phyloP scores from a whole-genome alignment of 768 basidiomycete genomes.

The Pluteus cervinus region DNA sequence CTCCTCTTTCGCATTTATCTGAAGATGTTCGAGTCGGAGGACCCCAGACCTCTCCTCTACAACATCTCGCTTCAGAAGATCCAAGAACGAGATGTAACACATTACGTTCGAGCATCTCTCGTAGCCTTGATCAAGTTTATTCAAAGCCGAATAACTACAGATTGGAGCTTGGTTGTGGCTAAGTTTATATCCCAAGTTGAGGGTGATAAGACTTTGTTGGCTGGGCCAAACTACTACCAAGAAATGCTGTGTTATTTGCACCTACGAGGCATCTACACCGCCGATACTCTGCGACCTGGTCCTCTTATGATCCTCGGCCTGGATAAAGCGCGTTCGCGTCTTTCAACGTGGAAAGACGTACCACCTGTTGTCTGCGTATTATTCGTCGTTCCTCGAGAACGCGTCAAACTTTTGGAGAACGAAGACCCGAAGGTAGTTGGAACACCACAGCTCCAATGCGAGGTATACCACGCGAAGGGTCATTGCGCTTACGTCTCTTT shows the following conservation, averaged over 20 bases:
- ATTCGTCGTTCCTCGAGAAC: constrained; percentile 26
- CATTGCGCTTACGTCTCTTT: constrained; percentile 29
- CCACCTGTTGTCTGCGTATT: constrained; percentile 28
- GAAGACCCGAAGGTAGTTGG: constrained; percentile 15
- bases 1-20: neutral
- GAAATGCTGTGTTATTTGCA: neutral
- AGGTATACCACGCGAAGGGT: constrained; percentile 13
- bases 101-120: neutral
- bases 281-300: constrained; percentile 11
- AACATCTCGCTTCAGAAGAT: constrained; percentile 1
- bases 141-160: constrained; percentile 11
- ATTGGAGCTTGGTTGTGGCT: neutral
- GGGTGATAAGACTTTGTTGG: constrained; percentile 10
- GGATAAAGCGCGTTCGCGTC: constrained; percentile 11
- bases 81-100: constrained; percentile 7
- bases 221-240: constrained; percentile 21
- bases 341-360: constrained; percentile 22
- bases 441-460: constrained; percentile 31
- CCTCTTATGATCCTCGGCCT: constrained; percentile 1
- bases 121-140: constrained; percentile 16
- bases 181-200: neutral
- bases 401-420: constrained; percentile 20
- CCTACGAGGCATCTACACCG: constrained; percentile 11
- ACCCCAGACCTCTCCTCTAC: constrained; percentile 12
- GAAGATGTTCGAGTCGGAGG: constrained; percentile 22